Percentiles rank a stretch among this genome's conserved stretches.
phyloP scores from a whole-genome alignment of 352 stramenopile genomes.

The Globisporangium echinulatum region DNA sequence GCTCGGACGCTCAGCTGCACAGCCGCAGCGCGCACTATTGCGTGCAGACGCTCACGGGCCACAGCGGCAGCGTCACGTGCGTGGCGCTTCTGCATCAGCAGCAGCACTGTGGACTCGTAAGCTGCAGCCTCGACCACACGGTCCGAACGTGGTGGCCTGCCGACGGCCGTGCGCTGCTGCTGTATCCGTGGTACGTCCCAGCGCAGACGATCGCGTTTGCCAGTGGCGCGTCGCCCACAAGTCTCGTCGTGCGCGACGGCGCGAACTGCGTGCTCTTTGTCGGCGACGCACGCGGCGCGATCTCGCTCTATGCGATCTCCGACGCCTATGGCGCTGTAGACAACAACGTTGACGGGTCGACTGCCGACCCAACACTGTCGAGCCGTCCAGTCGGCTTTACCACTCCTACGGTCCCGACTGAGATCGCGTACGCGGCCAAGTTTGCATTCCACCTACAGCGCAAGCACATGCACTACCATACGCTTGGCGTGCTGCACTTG shows the following conservation, averaged over 20 bases:
- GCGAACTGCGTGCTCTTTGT: constrained; percentile 48
- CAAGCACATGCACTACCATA: constrained; percentile 56
- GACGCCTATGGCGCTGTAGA: constrained; percentile 2
- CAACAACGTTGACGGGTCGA: constrained; percentile 1
- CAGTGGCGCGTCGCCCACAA: constrained; percentile 50
- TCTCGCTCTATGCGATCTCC: constrained; percentile 47
- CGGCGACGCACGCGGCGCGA: constrained; percentile 46
- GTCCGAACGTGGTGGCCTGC: constrained; percentile 62
- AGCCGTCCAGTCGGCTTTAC: background rate
- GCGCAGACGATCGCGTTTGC: constrained; percentile 48
- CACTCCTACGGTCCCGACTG: background rate
- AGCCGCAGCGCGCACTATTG: constrained; percentile 28
- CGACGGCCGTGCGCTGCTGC: constrained; percentile 44
- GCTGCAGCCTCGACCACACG: constrained; percentile 60
- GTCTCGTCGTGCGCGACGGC: constrained; percentile 42
- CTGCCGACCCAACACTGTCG: background rate
- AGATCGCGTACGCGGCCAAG: constrained; percentile 14
- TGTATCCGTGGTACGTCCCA: constrained; percentile 65
- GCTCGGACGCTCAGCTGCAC: constrained; percentile 31
- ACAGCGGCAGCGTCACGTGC: constrained; percentile 45
- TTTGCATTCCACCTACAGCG: constrained; percentile 56
- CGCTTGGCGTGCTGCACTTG: constrained; percentile 47
- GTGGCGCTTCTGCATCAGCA: constrained; percentile 40
- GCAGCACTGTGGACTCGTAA: constrained; percentile 40
- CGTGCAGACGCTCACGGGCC: constrained; percentile 58